A percentile compares a stretch with the other conserved stretches of the same genome.
phyloP scores from a whole-genome alignment of 805 yeast genomes.

The Myxozyma neglecta region DNA sequence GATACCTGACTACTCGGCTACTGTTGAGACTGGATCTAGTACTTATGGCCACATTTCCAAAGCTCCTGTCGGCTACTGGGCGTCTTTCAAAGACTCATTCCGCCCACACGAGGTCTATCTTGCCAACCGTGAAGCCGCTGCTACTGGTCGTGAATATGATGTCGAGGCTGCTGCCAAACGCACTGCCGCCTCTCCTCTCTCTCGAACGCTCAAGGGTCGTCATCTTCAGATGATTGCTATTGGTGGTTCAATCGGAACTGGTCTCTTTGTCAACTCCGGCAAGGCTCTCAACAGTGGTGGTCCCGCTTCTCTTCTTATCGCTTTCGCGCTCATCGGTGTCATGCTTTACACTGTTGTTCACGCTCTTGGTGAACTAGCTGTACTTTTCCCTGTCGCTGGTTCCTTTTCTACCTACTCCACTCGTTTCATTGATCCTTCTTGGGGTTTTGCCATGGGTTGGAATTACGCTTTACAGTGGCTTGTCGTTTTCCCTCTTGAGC shows the following conservation, averaged over 20 bases:
- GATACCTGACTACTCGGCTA: slow-evolving; percentile 11
- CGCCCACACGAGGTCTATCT: slow-evolving; percentile 26
- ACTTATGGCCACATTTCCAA: slow-evolving; percentile 7
- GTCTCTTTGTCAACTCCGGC: slow-evolving; percentile 49
- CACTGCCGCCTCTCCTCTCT: slow-evolving; percentile 56
- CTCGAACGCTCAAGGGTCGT: slow-evolving; percentile 44
- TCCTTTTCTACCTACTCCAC: slow-evolving; percentile 61
- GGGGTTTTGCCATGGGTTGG: slow-evolving; percentile 75
- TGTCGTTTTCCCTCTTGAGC: slow-evolving; percentile 63
- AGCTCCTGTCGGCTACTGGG: slow-evolving; percentile 17
- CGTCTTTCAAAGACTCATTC: slow-evolving; percentile 29
- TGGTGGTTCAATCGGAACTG: slow-evolving; percentile 85
- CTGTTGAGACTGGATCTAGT: slow-evolving; percentile 10
- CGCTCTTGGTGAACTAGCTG: slow-evolving; percentile 63
- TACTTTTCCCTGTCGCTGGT: slow-evolving; percentile 62
- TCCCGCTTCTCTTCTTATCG: slow-evolving; percentile 53
- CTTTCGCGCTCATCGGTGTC: slow-evolving; percentile 51
- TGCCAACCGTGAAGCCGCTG: slow-evolving; percentile 17
- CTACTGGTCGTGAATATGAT: slow-evolving; percentile 16
- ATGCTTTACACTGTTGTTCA: slow-evolving; percentile 56
- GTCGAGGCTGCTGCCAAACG: slow-evolving; percentile 29
- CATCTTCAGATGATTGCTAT: slow-evolving; percentile 64
- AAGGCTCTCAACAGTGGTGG: slow-evolving; percentile 51
- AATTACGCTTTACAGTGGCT: slow-evolving; percentile 66
- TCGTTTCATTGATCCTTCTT: slow-evolving; percentile 63